Conservation (phyloP, 75 land plant genomes). For the Pinus tabuliformis region DNA sequence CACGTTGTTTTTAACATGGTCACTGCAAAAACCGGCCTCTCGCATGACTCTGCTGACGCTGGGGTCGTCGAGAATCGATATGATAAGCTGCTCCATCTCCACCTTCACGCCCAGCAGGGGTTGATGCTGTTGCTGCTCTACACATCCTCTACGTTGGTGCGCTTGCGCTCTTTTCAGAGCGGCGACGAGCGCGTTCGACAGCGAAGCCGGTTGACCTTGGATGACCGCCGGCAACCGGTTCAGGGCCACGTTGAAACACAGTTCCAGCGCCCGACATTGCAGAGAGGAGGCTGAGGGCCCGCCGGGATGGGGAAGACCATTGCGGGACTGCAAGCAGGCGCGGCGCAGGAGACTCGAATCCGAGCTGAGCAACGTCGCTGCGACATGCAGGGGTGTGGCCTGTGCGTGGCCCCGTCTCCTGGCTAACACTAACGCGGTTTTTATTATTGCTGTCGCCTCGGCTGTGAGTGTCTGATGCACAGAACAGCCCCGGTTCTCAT, state of each 20-base stretch:
- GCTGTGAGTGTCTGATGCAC: slow-evolving; percentile 85
- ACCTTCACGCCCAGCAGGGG: slow-evolving; percentile 85
- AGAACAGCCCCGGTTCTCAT: slow-evolving; percentile 64
- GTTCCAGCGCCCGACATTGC: slow-evolving; percentile 58
- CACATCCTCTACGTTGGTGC: slow-evolving; percentile 86
- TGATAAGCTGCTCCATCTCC: slow-evolving; percentile 92
- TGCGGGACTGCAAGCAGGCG: slow-evolving; percentile 64
- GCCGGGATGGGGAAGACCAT: slow-evolving; percentile 17
- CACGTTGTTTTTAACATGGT: slow-evolving; percentile 72
- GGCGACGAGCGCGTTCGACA: slow-evolving; percentile 91
- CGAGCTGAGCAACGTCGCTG: slow-evolving; percentile 63
- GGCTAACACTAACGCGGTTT: slow-evolving; percentile 76
- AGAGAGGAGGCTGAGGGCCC: slow-evolving; percentile 6
- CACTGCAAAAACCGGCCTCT: slow-evolving; percentile 90
- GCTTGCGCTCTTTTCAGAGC: slow-evolving; percentile 97
- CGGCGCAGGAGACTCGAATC: slow-evolving; percentile 15
- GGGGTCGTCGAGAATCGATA: slow-evolving; percentile 93
- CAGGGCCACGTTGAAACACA: slow-evolving; percentile 64
- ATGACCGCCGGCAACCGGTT: slow-evolving; percentile 42
- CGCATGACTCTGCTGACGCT: slow-evolving; percentile 94
- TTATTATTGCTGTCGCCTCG: slow-evolving; percentile 73
- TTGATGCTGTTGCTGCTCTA: slow-evolving; percentile 79
- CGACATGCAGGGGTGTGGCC: slow-evolving; percentile 95
- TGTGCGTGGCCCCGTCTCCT: slow-evolving; percentile 83
- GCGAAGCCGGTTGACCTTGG: slow-evolving; percentile 43